These are phyloP conservation scores for Sporothrix schenckii DNA, from an alignment of 2,329 filamentous ascomycete species.

Conservation along the genomic window DNA sequence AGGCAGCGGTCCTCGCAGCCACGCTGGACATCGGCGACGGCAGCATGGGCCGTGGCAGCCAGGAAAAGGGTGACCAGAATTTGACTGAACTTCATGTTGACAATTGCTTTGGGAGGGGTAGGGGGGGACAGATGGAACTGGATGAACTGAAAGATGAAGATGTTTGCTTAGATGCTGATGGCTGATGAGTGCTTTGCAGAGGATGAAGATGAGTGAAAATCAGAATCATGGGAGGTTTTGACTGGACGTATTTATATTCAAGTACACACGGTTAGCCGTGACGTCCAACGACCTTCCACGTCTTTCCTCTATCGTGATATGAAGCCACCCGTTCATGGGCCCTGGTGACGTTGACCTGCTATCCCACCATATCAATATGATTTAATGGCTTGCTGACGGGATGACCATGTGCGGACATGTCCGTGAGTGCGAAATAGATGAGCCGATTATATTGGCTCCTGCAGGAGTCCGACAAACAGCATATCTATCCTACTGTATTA, in stretches of 20 bases:
- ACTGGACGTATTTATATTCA: slow-evolving; percentile 6
- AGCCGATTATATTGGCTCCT: background rate
- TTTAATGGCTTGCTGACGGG: background rate
- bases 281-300: background rate
- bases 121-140: no score
- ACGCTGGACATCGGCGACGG: slow-evolving; percentile 17
- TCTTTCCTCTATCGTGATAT: background rate
- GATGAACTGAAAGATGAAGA: background rate
- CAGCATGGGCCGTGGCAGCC: slow-evolving; percentile 29
- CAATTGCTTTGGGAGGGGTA: background rate
- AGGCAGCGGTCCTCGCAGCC: slow-evolving; percentile 21
- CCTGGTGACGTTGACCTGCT: slow-evolving; percentile 6
- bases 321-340: background rate
- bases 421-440: slow-evolving; percentile 13
- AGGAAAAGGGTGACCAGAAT: slow-evolving; percentile 28
- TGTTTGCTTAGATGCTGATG: background rate
- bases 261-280: background rate
- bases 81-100: slow-evolving; percentile 28
- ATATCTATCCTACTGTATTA: background rate
- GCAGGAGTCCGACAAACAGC: no score
- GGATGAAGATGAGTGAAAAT: background rate
- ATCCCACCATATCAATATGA: background rate
- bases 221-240: background rate
- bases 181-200: background rate
- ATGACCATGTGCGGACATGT: background rate